Conservation (phyloP, 208 protist genomes). For the Herpetomonas muscarum region DNA sequence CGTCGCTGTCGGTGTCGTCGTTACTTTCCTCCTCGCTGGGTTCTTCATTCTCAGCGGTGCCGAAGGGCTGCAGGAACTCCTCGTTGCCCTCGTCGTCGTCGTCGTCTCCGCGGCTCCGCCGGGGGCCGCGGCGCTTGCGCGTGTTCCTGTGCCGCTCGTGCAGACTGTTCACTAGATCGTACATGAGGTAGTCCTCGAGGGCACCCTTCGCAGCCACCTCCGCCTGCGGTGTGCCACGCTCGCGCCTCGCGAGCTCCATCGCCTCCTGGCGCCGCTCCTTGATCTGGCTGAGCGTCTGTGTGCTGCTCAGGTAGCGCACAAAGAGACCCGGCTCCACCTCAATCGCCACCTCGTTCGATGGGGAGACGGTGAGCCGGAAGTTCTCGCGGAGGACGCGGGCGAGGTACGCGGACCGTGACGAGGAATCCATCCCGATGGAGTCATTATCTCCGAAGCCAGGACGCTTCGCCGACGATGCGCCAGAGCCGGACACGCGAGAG, state of each 20-base stretch:
- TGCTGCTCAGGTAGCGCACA: slow-evolving; percentile 19
- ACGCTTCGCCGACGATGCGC: slow-evolving; percentile 3
- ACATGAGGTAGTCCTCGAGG: slow-evolving; percentile 5
- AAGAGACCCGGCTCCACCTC: slow-evolving; percentile 82
- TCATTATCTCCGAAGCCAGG: too few species aligned
- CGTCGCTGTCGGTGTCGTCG: slow-evolving; percentile 10
- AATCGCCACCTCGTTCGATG: slow-evolving; percentile 27
- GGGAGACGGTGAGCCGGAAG: slow-evolving; percentile 35
- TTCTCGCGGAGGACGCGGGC: slow-evolving; percentile 11
- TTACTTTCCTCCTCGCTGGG: slow-evolving; percentile 2
- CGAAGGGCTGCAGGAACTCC: background rate
- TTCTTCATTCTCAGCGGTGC: slow-evolving; percentile 1
- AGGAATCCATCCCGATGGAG: background rate
- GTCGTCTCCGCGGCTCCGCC: background rate
- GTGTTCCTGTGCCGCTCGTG: background rate
- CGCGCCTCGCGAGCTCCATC: background rate
- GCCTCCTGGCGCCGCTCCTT: slow-evolving; percentile 9
- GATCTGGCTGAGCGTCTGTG: background rate
- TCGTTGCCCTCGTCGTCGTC: slow-evolving; percentile 4
- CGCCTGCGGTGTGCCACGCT: background rate
- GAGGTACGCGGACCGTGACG: background rate
- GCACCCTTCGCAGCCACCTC: background rate
- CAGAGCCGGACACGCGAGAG: background rate
- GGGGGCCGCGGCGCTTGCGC: background rate
- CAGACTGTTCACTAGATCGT: background rate